A percentile compares a stretch with the other conserved stretches of the same genome.
Conservation (phyloP, 2,329 filamentous ascomycete genomes). For the Pyricularia pennisetigena region DNA sequence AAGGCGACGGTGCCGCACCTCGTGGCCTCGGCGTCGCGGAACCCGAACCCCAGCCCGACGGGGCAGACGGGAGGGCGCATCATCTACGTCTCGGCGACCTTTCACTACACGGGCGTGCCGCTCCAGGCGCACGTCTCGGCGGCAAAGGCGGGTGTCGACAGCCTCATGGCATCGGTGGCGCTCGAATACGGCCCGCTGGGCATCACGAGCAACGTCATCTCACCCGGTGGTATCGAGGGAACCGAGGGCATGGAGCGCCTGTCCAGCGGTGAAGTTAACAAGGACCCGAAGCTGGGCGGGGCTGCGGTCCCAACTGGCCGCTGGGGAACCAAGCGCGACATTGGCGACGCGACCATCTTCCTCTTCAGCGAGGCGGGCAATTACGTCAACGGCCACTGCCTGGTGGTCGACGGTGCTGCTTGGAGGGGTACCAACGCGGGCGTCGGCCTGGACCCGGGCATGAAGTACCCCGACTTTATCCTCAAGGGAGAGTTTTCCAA, state of each 20-base stretch:
- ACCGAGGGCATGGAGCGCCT: slow-evolving; percentile 73
- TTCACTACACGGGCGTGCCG: slow-evolving; percentile 81
- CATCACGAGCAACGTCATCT: slow-evolving; percentile 78
- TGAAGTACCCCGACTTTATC: slow-evolving; percentile 44
- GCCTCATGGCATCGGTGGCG: slow-evolving; percentile 67
- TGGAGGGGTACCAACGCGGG: slow-evolving; percentile 33
- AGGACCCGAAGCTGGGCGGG: slow-evolving; percentile 20
- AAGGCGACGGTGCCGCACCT: slow-evolving; percentile 85
- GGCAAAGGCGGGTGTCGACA: slow-evolving; percentile 86
- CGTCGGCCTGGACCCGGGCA: slow-evolving; percentile 35
- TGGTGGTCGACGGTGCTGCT: slow-evolving; percentile 61
- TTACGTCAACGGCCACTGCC: slow-evolving; percentile 73
- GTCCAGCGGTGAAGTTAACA: slow-evolving; percentile 22
- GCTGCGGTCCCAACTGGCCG: slow-evolving; percentile 61
- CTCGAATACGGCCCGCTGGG: slow-evolving; percentile 87
- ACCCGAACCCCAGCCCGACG: slow-evolving; percentile 47
- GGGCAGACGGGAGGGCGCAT: slow-evolving; percentile 71
- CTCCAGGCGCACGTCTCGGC: slow-evolving; percentile 85
- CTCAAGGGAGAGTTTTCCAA: slow-evolving; percentile 27
- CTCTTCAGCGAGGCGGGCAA: slow-evolving; percentile 78
- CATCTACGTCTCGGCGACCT: slow-evolving; percentile 80
- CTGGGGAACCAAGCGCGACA: slow-evolving; percentile 72
- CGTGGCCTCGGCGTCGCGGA: slow-evolving; percentile 58
- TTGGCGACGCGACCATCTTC: slow-evolving; percentile 86
- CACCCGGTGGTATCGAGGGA: slow-evolving; percentile 74